phyloP scores from a whole-genome alignment of 2,329 filamentous ascomycete genomes.

The Verticillium longisporum region DNA sequence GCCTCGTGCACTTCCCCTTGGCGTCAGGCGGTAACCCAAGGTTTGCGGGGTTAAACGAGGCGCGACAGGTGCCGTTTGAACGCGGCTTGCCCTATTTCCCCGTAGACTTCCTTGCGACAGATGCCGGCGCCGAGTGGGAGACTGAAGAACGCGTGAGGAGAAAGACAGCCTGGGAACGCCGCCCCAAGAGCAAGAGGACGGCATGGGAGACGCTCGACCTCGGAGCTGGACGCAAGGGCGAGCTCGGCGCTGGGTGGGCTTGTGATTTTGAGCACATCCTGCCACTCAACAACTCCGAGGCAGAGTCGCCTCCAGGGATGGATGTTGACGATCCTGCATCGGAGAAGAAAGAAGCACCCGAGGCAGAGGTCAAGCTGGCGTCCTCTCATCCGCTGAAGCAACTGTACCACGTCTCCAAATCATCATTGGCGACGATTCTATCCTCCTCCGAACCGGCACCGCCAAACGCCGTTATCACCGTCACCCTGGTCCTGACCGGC shows the following conservation, averaged over 20 bases:
- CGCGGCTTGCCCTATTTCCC: slow-evolving; percentile 76
- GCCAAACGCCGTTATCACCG: slow-evolving; percentile 43
- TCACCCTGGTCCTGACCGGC: slow-evolving; percentile 59
- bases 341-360: slow-evolving; percentile 13
- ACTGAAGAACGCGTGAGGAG: slow-evolving; percentile 53
- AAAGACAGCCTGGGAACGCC: slow-evolving; percentile 62
- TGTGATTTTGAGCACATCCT: slow-evolving; percentile 79
- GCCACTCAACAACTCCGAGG: slow-evolving; percentile 16
- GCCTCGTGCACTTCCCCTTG: slow-evolving; percentile 73
- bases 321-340: slow-evolving; percentile 7
- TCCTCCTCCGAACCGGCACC: slow-evolving; percentile 12
- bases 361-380: slow-evolving; percentile 6
- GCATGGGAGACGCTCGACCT: slow-evolving; percentile 71
- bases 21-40: slow-evolving; percentile 73
- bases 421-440: slow-evolving; percentile 23
- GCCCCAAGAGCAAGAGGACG: slow-evolving; percentile 74
- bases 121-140: slow-evolving; percentile 75
- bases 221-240: slow-evolving; percentile 68
- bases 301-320: slow-evolving; percentile 3
- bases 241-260: slow-evolving; percentile 73
- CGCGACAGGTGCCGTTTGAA: slow-evolving; percentile 77
- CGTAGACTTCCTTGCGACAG: slow-evolving; percentile 72
- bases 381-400: slow-evolving; percentile 7
- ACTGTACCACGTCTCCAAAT: slow-evolving; percentile 5
- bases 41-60: slow-evolving; percentile 76